Base-by-base conservation (phyloP, 1,284 basidiomycete species). In the Papiliotrema fonsecae region DNA sequence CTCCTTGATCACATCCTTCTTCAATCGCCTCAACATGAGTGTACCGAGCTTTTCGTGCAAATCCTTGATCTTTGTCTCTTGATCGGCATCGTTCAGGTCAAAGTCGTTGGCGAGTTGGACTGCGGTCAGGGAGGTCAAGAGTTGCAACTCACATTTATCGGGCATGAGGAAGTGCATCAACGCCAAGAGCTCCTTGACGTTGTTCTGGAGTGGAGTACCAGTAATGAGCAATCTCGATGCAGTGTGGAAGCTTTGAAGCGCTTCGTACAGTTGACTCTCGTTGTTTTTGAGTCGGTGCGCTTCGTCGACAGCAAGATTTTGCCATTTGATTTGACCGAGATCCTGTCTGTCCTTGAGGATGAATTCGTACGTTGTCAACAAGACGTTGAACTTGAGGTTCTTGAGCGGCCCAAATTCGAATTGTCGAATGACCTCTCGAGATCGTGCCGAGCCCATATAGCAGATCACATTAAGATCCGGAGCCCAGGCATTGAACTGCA, bases 161-260 rank as follows among this genome's bases (percentile, higher is more conserved):
- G 96, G 96, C 84, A 96, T 94, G 55, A 98, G 78, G 79, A 99
- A 99, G 72, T 99, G 96, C 85, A 98, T 96, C 62, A 98, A 77
- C 14, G 96, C 90, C 35, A 97, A 78, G 21, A 99, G 78, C 73
- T 99, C 96, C 77, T 93, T 96, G 65, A 99, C 93, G 69, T 97
- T 98, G 78, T 99, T 99, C 73, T 99, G 96, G 48, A 99, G 77
- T 18, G 96, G 96, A 3, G 96, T 99, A 28, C 96, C 96, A 0
- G 96, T 98, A 73, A 98, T 98, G 60, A 98, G 82, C 48, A 98
- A 79, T 75, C 96, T 94, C 46, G 87, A 91, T 2, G 86, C 87
- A 37, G 89, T 86, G 46, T 84, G 82, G 78, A 98, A 98, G 55
- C 86, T 83, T 68, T 83, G 81, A 47, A 99, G 78, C 5, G 92